Evolutionary conservation across 768 basidiomycete species (phyloP).

Genomic region (Naematelia aurantialba): DNA sequence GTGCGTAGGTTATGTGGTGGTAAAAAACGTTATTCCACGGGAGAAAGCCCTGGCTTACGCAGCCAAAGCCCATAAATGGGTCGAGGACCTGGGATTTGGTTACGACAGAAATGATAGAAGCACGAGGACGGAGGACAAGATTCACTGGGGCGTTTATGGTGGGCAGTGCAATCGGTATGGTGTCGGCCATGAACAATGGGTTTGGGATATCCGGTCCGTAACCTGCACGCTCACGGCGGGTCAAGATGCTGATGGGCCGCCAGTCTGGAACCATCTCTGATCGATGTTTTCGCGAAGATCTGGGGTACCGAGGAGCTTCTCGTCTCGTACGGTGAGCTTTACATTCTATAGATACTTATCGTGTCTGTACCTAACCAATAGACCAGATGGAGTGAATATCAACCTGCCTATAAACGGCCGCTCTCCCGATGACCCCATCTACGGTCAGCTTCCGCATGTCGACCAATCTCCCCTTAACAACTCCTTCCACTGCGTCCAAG

Average conservation of each 20-base stretch:
- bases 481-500: conserved; percentile 19
- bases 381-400: conserved; percentile 26
- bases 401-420: conserved; percentile 23
- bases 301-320: conserved; percentile 42
- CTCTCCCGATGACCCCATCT: conserved; percentile 17
- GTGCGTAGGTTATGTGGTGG: conserved; percentile 7
- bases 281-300: conserved; percentile 26
- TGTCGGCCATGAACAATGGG: conserved; percentile 35
- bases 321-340: conserved; percentile 27
- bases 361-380: conserved; percentile 10
- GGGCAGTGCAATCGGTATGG: conserved; percentile 30
- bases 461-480: conserved; percentile 29
- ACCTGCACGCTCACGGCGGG: conserved; percentile 16
- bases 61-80: conserved; percentile 30
- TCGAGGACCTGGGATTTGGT: conserved; percentile 40
- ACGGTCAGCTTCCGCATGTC: conserved; percentile 31
- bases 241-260: neutral
- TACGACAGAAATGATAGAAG: conserved; percentile 43
- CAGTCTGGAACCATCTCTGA: conserved; percentile 27
- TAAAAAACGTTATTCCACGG: conserved; percentile 20
- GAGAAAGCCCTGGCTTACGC: conserved; percentile 28
- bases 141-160: conserved; percentile 25
- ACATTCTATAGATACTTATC: no score
- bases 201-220: conserved; percentile 24
- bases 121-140: conserved; percentile 34